Evolutionary conservation across 768 basidiomycete species (phyloP), one percentile per base, ranked within the genome.

Genomic region (Xerocomus potaroensis): DNA sequence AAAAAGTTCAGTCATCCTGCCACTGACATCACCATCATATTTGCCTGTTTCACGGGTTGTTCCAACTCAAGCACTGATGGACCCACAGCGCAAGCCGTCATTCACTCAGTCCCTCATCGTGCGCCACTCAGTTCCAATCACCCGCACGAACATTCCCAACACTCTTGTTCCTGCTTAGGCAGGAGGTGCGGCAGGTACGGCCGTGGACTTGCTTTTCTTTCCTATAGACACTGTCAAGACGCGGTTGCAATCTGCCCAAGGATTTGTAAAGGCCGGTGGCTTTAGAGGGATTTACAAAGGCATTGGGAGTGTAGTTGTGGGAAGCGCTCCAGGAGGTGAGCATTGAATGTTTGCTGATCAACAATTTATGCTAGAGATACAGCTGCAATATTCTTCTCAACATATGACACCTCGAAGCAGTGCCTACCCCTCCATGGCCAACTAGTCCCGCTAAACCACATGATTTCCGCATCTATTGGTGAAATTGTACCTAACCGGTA

Each of bases 161-260:
- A 31, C 33, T 45, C 40, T 40, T 47, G 37, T n/a, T 31, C 36
- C 22, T 39, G 43, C 48, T 24, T 56, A 92, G 87, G 86, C 90
- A 34, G 92, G 95, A 21, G 94, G 87, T 18, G 65, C 84, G n/a
- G 91, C 96, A 26, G 95, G 95, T 22, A 87, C 91, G 8, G 77
- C 91, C 2, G 95, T 97, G 15, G 95, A 99, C 69, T 77, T 97
- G 36, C 77, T 96, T 18, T 94, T 99, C 72, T 99, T 92, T 66
- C 95, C 95, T 2, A 82, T 99, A 47, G 95, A 99, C 70, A 96
- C 95, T 1, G 69, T 98, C 63, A 99, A 99, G 70, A 98, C 96
- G 31, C 84, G 95, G 39, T 75, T 96, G 27, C 95, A 99, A 59
- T 87, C 92, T 6, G 64, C 81, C 3, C 83, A 89, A 59, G 96